Base-by-base conservation (phyloP, 1,284 basidiomycete genomes). In the Marasmius sp. region DNA sequence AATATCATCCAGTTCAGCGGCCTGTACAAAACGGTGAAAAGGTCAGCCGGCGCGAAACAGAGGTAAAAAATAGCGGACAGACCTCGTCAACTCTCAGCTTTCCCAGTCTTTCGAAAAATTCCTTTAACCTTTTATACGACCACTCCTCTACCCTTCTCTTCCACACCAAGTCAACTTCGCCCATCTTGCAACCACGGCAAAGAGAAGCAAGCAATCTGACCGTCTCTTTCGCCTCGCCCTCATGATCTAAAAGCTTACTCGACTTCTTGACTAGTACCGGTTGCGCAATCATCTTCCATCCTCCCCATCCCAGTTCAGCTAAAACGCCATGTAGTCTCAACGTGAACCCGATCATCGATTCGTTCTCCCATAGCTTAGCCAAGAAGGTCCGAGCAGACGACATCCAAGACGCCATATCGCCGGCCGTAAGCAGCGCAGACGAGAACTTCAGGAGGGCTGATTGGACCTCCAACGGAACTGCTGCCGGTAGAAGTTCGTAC, bases 241-340 rank as follows among this genome's bases (percentile, higher is more conserved):
- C 74, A 2, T 16, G 16, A 8, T 47, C 45, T 12, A 88, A 70
- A 22, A 85, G 67, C 55, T 77, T 77, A 1, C 77, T 73, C 0
- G 83, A 83, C 39, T 77, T 75, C 67, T 84, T 85, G 27, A 85
- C 67, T 22, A 91, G 70, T 16, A 80, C 72, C 0, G 89, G 86
- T 1, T 86, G 70, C 22, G 83, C 87, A 27, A 92, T 71, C 41
- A 85, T 75, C 67, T 85, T 89, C 88, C 90, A 92, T 1, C 89
- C 91, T 38, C 84, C 84, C 89, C 91, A 93, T 1, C 78, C 79
- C 9, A 87, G 70, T 55, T 89, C 86, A 1, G 85, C 80, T 8
- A 92, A 78, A 3, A 81, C 75, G 1, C 85, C 86, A 36, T 84
- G 80, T 11, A 92, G 72, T 41, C 80, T 79, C 14, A 86, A 67